Conservation (phyloP, 2,329 filamentous ascomycete species). For the Xylaria sp. region DNA sequence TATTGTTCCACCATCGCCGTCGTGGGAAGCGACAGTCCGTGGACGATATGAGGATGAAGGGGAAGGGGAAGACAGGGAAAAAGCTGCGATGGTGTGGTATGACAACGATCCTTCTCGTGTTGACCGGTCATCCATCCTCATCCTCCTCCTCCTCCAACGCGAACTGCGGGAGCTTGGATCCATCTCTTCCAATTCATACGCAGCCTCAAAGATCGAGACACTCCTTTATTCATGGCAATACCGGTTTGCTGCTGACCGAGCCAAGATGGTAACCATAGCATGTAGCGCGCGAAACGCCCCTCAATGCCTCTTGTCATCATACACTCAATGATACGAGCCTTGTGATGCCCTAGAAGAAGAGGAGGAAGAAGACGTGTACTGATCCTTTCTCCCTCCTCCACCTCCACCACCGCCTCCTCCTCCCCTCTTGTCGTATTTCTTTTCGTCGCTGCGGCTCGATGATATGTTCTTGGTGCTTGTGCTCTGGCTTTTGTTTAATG, state of each 20-base stretch:
- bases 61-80: background rate
- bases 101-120: background rate
- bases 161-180: background rate
- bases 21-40: background rate
- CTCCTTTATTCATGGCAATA: background rate
- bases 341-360: conserved; percentile 29
- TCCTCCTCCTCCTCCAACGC: background rate
- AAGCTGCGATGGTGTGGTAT: conserved; percentile 1
- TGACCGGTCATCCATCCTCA: no score
- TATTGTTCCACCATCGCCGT: background rate
- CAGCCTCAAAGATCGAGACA: background rate
- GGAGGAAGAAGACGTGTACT: conserved; percentile 25
- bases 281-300: background rate
- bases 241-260: background rate
- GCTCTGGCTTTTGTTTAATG: background rate
- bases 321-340: conserved; percentile 26
- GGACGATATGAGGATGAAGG: background rate
- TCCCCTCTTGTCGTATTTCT: conserved; percentile 22
- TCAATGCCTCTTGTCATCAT: background rate
- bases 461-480: conserved; percentile 3
- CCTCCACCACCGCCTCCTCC: background rate
- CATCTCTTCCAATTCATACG: background rate
- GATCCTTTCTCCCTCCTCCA: conserved; percentile 31
- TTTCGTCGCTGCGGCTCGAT: conserved; percentile 16
- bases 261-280: background rate